Percentiles rank a stretch among this genome's conserved stretches.
phyloP scores from a whole-genome alignment of 768 basidiomycete genomes.

The Phanerochaete sordida region DNA sequence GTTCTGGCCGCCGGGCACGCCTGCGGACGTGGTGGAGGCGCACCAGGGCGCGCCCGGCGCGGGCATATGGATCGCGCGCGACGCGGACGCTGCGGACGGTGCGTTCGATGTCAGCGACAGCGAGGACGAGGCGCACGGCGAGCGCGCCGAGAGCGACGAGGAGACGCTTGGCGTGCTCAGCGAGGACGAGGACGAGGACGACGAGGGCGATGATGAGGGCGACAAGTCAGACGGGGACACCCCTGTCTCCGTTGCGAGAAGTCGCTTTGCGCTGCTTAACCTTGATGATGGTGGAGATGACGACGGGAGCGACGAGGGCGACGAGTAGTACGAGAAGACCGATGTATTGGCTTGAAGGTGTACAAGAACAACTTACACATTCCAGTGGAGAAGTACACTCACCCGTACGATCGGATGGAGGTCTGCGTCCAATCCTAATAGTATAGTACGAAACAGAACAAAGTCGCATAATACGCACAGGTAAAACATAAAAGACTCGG shows the following conservation, averaged over 20 bases:
- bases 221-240: background rate
- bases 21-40: slow-evolving; percentile 24
- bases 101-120: slow-evolving; percentile 14
- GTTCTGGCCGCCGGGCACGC: slow-evolving; percentile 69
- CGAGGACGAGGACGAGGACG: slow-evolving; percentile 8
- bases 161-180: slow-evolving; percentile 21
- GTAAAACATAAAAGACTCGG: background rate
- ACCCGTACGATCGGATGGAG: background rate
- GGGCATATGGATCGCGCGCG: slow-evolving; percentile 59
- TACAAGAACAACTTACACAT: background rate
- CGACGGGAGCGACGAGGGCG: slow-evolving; percentile 16
- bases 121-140: slow-evolving; percentile 11
- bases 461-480: background rate
- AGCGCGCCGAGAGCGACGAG: slow-evolving; percentile 23
- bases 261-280: slow-evolving; percentile 38
- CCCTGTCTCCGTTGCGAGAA: background rate
- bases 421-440: background rate
- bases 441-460: background rate
- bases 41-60: slow-evolving; percentile 25
- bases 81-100: background rate
- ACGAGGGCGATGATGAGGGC: slow-evolving; percentile 11
- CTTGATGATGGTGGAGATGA: slow-evolving; percentile 31
- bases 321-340: slow-evolving; percentile 2
- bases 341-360: background rate
- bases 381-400: background rate